phyloP scores from a whole-genome alignment of 2,329 filamentous ascomycete species.

The Colletotrichum liriopes region DNA sequence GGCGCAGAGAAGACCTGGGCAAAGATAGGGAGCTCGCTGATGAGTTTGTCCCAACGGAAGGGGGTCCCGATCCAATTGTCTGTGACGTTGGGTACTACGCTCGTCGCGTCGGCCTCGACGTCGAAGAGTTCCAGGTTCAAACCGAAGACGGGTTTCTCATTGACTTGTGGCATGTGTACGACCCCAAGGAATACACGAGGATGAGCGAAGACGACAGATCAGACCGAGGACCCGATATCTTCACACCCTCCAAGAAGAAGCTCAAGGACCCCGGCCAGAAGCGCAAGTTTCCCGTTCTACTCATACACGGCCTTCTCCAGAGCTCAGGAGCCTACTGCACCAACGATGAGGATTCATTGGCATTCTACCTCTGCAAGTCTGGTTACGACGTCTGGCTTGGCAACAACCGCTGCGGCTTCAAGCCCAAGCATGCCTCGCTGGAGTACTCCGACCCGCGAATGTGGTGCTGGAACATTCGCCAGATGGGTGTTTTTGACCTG shows the following conservation, averaged over 20 bases:
- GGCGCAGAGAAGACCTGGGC: constrained; percentile 56
- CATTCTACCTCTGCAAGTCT: constrained; percentile 92
- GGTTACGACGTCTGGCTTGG: constrained; percentile 97
- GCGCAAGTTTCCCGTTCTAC: constrained; percentile 84
- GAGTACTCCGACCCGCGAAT: constrained; percentile 85
- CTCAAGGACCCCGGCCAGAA: constrained; percentile 57
- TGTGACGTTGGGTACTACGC: constrained; percentile 91
- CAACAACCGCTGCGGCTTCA: constrained; percentile 91
- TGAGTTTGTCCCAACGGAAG: constrained; percentile 82
- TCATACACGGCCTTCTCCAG: constrained; percentile 92
- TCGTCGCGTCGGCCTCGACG: constrained; percentile 86
- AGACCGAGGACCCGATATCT: constrained; percentile 74
- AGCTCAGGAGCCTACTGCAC: constrained; percentile 90
- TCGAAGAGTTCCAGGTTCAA: constrained; percentile 86
- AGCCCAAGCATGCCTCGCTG: constrained; percentile 81
- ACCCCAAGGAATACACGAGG: constrained; percentile 80
- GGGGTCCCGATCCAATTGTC: constrained; percentile 82
- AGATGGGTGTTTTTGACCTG: constrained; percentile 93
- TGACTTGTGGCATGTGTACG: constrained; percentile 89
- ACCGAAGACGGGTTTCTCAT: constrained; percentile 96
- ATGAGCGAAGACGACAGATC: constrained; percentile 64
- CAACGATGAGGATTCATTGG: constrained; percentile 90
- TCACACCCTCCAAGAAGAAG: constrained; percentile 62
- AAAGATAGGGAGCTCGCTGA: constrained; percentile 63
- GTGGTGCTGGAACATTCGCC: constrained; percentile 97